phyloP scores from a whole-genome alignment of 108 stramenopile species.

The Conticribra weissflogii region DNA sequence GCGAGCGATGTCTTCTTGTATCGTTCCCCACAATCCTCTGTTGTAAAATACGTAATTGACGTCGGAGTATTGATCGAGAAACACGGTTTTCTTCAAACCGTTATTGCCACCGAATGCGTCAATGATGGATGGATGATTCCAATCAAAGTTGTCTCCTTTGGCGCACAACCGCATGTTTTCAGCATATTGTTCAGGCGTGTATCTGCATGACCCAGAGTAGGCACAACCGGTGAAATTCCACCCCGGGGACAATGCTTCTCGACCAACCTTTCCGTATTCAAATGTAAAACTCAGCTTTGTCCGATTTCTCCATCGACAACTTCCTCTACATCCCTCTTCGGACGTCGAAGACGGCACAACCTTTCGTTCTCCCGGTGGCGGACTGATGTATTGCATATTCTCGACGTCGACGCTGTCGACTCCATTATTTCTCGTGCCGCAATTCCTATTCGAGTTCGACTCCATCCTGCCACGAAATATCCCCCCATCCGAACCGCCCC shows the following conservation, averaged over 20 bases:
- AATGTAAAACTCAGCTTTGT: constrained; percentile 8
- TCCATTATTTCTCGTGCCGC: too few species aligned
- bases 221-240: constrained; percentile 33
- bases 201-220: constrained; percentile 8
- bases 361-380: too few species aligned
- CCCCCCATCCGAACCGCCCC: constrained; percentile 23
- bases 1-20: constrained; percentile 1
- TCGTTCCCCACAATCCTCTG: constrained; percentile 26
- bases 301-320: constrained; percentile 5
- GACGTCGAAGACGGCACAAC: too few species aligned
- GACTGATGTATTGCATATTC: background rate
- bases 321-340: too few species aligned
- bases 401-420: background rate
- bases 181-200: constrained; percentile 9
- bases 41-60: constrained; percentile 27
- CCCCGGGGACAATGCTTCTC: background rate
- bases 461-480: constrained; percentile 35
- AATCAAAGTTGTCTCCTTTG: constrained; percentile 11
- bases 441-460: constrained; percentile 11
- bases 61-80: constrained; percentile 1
- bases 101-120: constrained; percentile 7
- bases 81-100: background rate
- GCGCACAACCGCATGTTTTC: constrained; percentile 2
- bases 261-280: constrained; percentile 5
- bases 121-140: constrained; percentile 1